phyloP scores from a whole-genome alignment of 257 asterid species.

The Primulina tabacum region DNA sequence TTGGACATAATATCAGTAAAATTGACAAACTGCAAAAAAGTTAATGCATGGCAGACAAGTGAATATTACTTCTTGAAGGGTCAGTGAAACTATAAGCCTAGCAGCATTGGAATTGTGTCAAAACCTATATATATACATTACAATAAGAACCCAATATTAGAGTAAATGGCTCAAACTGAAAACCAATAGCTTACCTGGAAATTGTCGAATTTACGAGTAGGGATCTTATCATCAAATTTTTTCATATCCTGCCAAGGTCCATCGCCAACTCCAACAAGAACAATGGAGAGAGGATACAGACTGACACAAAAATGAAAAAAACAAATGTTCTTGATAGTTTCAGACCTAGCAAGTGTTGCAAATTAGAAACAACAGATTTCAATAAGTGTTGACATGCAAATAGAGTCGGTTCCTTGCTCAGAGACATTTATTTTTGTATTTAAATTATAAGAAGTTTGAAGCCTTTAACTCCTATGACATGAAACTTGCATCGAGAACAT shows the following conservation, averaged over 20 bases:
- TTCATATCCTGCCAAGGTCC: constrained; percentile 95
- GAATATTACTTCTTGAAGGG: constrained; percentile 13
- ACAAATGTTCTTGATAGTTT: constrained; percentile 9
- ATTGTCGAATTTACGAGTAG: constrained; percentile 70
- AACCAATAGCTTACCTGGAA: constrained; percentile 51
- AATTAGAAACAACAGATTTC: not conserved
- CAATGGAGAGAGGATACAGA: constrained; percentile 66
- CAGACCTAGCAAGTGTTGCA: constrained; percentile 2
- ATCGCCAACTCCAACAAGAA: constrained; percentile 89
- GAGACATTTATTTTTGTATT: not conserved
- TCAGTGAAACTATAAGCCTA: constrained; percentile 15
- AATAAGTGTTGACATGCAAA: constrained; percentile 7
- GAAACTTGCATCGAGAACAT: constrained; percentile 3
- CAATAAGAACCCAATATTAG: not conserved
- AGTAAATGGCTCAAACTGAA: not conserved
- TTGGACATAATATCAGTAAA: constrained; percentile 66
- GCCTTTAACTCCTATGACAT: constrained; percentile 20
- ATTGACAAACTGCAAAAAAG: constrained; percentile 61
- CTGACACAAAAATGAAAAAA: constrained; percentile 33
- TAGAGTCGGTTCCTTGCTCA: not conserved
- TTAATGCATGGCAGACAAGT: not conserved
- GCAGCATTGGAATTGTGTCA: not conserved
- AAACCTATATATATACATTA: not conserved
- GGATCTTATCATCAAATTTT: constrained; percentile 77
- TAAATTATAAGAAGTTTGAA: not conserved